Base-by-base conservation (phyloP, 352 stramenopile genomes). In the Plasmopara halstedii region DNA sequence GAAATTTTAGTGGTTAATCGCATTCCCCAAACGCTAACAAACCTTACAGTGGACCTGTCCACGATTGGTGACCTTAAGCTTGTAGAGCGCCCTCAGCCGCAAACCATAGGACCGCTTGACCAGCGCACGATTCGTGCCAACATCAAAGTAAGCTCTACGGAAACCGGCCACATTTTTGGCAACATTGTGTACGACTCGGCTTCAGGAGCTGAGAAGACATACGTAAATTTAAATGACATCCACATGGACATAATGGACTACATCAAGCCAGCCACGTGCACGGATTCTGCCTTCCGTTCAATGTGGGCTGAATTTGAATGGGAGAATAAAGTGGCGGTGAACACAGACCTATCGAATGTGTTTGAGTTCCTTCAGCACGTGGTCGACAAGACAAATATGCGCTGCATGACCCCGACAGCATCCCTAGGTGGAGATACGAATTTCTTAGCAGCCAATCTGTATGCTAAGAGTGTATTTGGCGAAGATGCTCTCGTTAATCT, bases 281-380 rank as follows among this genome's bases (percentile, higher is more conserved):
- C 69, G 53, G 95, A 99, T 64, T 88, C 97, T 57, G 82, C 88
- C n/a, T 99, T 99, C 81, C 89, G 97, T 53, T 82, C 77, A 5
- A 99, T 99, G 96, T 99, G 97, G 97, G 96, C 96, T 45, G 96
- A 99, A 62, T 99, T 99, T 66, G 97, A 99, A 75, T 99, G 97
- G 97, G 97, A 99, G 73, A 99, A 99, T 77, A 99, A 99, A 80
- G 95, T 99, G 48, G 76, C 83, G 3, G 89, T 98, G 36, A 96
- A 97, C 68, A 98, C 95, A 23, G 93, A 97, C 63, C 96, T 99
- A 53, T 95, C 83, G 32, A 95, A 97, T 59, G 77, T 99, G 32
- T 92, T 97, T 49, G 84, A 97, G 48, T 99, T 99, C 73, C 64
- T 99, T 20, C 82, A 97, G 52, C 96, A 99, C 67, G 97, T 99